Conservation (phyloP, 2,329 filamentous ascomycete species). For the Scorias spongiosa region DNA sequence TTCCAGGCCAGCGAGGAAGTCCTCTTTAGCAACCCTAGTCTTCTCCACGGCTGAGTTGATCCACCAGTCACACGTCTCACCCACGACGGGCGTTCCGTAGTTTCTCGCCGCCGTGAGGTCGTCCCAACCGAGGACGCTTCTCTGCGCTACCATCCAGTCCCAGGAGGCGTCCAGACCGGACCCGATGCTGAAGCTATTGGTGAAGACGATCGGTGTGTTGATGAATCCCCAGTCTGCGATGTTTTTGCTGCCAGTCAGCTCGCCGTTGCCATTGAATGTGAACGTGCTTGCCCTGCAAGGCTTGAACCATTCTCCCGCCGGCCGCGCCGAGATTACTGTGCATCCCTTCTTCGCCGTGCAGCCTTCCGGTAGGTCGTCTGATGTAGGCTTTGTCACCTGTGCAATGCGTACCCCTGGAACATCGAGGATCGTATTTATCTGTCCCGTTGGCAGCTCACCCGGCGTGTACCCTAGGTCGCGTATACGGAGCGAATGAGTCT, state of each 20-base stretch:
- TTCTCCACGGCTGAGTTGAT: conserved; percentile 6
- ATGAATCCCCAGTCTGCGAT: conserved; percentile 46
- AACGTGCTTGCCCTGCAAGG: conserved; percentile 34
- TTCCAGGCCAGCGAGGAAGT: conserved; percentile 49
- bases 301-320: conserved; percentile 24
- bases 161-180: conserved; percentile 45
- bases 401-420: conserved; percentile 28
- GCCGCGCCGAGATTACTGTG: conserved; percentile 28
- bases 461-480: conserved; percentile 25
- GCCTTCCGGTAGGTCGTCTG: conserved; percentile 8
- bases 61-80: conserved; percentile 13
- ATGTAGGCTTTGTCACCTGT: conserved; percentile 22
- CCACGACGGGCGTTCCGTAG: conserved; percentile 12
- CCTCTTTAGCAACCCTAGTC: conserved; percentile 23
- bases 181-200: conserved; percentile 43
- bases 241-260: conserved; percentile 47
- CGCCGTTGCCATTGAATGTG: conserved; percentile 49
- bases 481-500: conserved; percentile 8
- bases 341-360: conserved; percentile 26
- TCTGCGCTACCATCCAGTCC: conserved; percentile 35
- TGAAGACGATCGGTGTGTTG: conserved; percentile 45
- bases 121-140: conserved; percentile 20
- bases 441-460: conserved; percentile 23
- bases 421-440: conserved; percentile 30
- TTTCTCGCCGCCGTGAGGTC: conserved; percentile 4